Evolutionary conservation across 306 rosid genomes (phyloP).

Genomic region (Medicago lupulina): DNA sequence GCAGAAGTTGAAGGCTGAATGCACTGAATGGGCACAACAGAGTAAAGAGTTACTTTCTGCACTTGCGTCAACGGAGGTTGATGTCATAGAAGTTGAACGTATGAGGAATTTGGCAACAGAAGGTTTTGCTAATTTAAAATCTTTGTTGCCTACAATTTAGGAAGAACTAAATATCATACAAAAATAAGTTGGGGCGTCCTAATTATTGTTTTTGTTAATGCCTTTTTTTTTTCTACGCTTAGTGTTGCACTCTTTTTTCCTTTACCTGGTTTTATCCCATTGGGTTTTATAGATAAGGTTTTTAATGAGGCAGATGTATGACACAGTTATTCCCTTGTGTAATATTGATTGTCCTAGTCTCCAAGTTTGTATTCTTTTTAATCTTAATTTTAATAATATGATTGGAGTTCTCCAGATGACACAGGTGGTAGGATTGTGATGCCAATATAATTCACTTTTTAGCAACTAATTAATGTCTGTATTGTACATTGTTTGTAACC

Average conservation of each 20-base stretch:
- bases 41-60: background rate
- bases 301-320: background rate
- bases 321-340: background rate
- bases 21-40: conserved; percentile 3
- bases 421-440: too few relatives aligned
- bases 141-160: background rate
- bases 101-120: background rate
- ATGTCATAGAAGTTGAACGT: background rate
- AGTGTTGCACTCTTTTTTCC: background rate
- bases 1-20: conserved; percentile 8
- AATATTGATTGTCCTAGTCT: too few relatives aligned
- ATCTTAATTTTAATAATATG: too few relatives aligned
- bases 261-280: background rate
- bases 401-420: too few relatives aligned
- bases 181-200: background rate
- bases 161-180: background rate
- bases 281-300: background rate
- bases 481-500: too few relatives aligned
- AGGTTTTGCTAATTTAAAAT: conserved; percentile 2
- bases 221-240: too few relatives aligned
- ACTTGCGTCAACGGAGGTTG: background rate
- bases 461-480: too few relatives aligned
- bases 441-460: too few relatives aligned
- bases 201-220: background rate
- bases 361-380: too few relatives aligned